phyloP scores from a whole-genome alignment of 768 basidiomycete species.

The Pholiota conissans region DNA sequence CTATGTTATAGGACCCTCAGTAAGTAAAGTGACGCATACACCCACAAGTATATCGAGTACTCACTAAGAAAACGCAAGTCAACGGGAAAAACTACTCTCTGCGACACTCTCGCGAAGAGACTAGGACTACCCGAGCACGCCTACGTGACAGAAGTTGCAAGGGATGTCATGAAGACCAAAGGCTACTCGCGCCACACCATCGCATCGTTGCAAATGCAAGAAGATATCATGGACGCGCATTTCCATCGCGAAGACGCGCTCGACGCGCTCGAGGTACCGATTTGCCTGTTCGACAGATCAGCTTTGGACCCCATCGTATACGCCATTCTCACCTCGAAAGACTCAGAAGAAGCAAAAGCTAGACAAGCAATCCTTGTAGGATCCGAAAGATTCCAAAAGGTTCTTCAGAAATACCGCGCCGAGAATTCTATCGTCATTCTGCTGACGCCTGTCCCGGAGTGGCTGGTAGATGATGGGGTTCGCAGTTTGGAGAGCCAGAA shows the following conservation, averaged over 20 bases:
- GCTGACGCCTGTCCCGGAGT: constrained; percentile 54
- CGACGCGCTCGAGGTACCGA: constrained; percentile 12
- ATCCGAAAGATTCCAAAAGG: constrained; percentile 38
- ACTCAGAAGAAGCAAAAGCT: constrained; percentile 33
- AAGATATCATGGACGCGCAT: constrained; percentile 60
- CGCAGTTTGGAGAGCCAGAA: constrained; percentile 52
- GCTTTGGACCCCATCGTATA: constrained; percentile 67
- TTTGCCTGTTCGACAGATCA: constrained; percentile 63
- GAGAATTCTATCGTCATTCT: constrained; percentile 48
- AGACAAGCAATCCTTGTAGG: constrained; percentile 35
- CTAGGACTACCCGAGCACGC: constrained; percentile 37
- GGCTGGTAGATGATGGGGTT: constrained; percentile 65
- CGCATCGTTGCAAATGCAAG: constrained; percentile 57
- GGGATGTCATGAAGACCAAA: constrained; percentile 50
- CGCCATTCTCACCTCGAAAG: constrained; percentile 45
- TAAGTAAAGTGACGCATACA: too few species aligned
- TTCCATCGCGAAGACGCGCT: constrained; percentile 40
- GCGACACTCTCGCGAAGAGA: constrained; percentile 45
- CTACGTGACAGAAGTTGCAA: constrained; percentile 62
- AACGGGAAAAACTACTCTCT: constrained; percentile 72
- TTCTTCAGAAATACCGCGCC: constrained; percentile 41
- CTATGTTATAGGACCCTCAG: constrained; percentile 56
- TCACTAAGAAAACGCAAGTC: constrained; percentile 33
- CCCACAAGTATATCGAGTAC: too few species aligned
- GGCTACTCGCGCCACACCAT: constrained; percentile 57